A percentile compares a stretch with the other conserved stretches of the same genome.
Conservation (phyloP, 1,284 basidiomycete species). For the Cystobasidium sp. region DNA sequence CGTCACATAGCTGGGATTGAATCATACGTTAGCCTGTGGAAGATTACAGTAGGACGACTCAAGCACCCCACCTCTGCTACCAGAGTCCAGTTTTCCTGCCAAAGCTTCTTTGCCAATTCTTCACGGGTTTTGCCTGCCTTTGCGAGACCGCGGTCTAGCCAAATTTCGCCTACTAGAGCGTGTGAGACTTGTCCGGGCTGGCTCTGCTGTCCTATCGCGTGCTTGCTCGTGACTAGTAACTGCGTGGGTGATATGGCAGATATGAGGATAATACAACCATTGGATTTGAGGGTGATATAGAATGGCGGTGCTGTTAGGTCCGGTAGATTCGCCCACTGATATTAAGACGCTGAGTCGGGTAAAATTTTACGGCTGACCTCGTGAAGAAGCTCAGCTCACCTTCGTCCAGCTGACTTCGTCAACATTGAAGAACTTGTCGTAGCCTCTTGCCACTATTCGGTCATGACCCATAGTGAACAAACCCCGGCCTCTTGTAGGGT, state of each 20-base stretch:
- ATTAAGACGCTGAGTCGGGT: neutral
- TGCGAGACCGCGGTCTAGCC: constrained; percentile 77
- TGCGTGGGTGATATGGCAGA: constrained; percentile 76
- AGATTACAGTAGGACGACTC: constrained; percentile 19
- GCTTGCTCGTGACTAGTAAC: constrained; percentile 89
- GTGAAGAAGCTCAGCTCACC: constrained; percentile 62
- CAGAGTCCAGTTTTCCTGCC: constrained; percentile 84
- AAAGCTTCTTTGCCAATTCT: constrained; percentile 75
- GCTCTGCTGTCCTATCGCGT: constrained; percentile 71
- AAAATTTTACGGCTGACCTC: neutral
- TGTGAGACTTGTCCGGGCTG: constrained; percentile 59
- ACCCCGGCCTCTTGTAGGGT: constrained; percentile 87
- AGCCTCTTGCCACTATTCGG: constrained; percentile 85
- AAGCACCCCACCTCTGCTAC: constrained; percentile 73
- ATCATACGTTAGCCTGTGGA: neutral
- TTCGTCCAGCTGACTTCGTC: constrained; percentile 93
- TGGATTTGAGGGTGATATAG: constrained; percentile 89
- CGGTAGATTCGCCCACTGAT: constrained; percentile 78
- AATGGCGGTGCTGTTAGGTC: constrained; percentile 78
- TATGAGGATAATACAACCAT: constrained; percentile 98
- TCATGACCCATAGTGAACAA: constrained; percentile 68
- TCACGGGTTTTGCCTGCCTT: constrained; percentile 69
- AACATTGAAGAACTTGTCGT: constrained; percentile 99
- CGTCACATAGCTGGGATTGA: constrained; percentile 81
- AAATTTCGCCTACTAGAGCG: constrained; percentile 76